Conservation (phyloP, 2,329 filamentous ascomycete genomes). For the Septoria linicola region DNA sequence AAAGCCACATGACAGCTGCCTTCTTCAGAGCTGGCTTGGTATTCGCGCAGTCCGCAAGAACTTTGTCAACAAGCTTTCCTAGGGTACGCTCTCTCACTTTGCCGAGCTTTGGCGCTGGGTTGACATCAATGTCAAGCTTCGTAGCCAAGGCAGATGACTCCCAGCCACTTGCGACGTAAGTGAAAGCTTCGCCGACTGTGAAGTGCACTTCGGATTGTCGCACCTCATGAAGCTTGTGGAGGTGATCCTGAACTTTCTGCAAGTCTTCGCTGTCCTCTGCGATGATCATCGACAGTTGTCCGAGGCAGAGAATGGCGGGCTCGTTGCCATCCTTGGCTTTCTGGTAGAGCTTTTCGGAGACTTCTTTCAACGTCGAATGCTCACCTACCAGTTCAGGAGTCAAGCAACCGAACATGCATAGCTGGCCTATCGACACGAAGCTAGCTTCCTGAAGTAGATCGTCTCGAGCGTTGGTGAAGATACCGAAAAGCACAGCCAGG, state of each 20-base stretch:
- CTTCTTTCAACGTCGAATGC: slow-evolving; percentile 28
- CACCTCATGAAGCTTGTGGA: slow-evolving; percentile 79
- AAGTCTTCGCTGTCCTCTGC: slow-evolving; percentile 49
- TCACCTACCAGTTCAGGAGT: slow-evolving; percentile 41
- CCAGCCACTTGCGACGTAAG: slow-evolving; percentile 76
- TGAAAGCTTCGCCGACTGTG: slow-evolving; percentile 82
- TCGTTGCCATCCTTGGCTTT: slow-evolving; percentile 80
- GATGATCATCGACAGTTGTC: slow-evolving; percentile 68
- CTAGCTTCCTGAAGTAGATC: slow-evolving; percentile 57
- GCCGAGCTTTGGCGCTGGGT: slow-evolving; percentile 37
- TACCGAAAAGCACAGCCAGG: slow-evolving; percentile 48
- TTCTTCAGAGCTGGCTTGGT: slow-evolving; percentile 89
- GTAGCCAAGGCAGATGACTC: slow-evolving; percentile 74
- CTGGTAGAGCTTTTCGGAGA: slow-evolving; percentile 63
- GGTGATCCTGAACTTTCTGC: slow-evolving; percentile 60
- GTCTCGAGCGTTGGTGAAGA: slow-evolving; percentile 57
- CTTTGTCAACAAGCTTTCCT: slow-evolving; percentile 63
- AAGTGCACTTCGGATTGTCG: slow-evolving; percentile 88
- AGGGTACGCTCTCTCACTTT: slow-evolving; percentile 45
- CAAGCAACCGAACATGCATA: slow-evolving; percentile 60
- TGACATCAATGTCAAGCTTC: slow-evolving; percentile 69
- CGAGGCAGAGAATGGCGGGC: slow-evolving; percentile 75
- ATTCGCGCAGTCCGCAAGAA: slow-evolving; percentile 73
- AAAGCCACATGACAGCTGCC: slow-evolving; percentile 91
- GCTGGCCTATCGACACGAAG: slow-evolving; percentile 59